Evolutionary conservation across 225 moss, liverwort and hornwort species (phyloP), one percentile per base, ranked within the genome.

Genomic region (Antitrichia curtipendula): DNA sequence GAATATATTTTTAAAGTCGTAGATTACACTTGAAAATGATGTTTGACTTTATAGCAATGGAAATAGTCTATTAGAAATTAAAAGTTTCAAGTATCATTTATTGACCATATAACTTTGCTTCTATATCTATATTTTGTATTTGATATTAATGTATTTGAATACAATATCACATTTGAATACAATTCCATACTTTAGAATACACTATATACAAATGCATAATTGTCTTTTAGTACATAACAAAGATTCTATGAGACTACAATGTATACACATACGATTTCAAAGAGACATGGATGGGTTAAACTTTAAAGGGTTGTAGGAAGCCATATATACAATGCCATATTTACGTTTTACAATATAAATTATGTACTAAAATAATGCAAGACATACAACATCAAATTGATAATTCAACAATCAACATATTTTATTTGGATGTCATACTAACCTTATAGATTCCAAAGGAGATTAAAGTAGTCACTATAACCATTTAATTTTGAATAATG

Each of bases 401-500:
- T 43, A 43, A 16, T 27, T 43, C 24, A 16, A 27, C 9, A 43
- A 43, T 16, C 6, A 71, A 43, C 3, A 43, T 71, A 27, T 9
- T 40, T 41, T 27, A 70, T 70, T 41, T 70, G 28, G 9, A 43
- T 43, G 28, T 43, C 10, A 28, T 28, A 16, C 16, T 25, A 71
- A 41, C 3, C 6, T 43, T 34, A 21, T 21, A 34, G 21, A 50
- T 0, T 50, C 1, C 0, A 13, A 1, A 50, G 0, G 21, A 50
- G 0, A 20, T 2, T 21, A 50, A 70, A 50, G 13, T 13, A 12
- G 32, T 74, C 20, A 74, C 0, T 34, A 2, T 50, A 21, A 21
- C 1, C 0, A 34, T 52, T 3, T 50, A 22, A 34, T 75, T 34
- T 50, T 50, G 5, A 75, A 34, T 50, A 13, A 34, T 32, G 5